A percentile compares a stretch with the other conserved stretches of the same genome.
These are phyloP conservation scores for Stachybotrys elegans DNA, from an alignment of 2,329 filamentous ascomycete species.

Conservation along the genomic window DNA sequence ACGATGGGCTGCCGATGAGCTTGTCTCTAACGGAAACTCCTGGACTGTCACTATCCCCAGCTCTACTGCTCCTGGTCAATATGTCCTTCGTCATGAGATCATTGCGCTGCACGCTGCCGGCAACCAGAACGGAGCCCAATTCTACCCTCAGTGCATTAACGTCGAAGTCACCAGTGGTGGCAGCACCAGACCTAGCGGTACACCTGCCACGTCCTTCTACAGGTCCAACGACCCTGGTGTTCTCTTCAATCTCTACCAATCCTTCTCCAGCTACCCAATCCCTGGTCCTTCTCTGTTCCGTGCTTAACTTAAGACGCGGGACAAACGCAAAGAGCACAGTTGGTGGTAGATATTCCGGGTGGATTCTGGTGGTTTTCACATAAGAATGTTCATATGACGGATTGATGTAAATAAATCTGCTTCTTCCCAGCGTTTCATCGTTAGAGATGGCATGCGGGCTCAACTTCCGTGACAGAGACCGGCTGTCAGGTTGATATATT, in stretches of 20 bases:
- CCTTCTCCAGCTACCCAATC: slow-evolving; percentile 23
- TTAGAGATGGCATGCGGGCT: no score
- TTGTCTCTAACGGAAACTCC: slow-evolving; percentile 33
- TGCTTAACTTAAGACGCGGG: no score
- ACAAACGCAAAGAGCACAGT: no score
- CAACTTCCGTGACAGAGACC: no score
- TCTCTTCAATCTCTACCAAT: slow-evolving; percentile 27
- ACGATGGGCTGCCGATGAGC: slow-evolving; percentile 30
- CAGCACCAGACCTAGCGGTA: slow-evolving; percentile 19
- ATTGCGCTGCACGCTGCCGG: slow-evolving; percentile 42
- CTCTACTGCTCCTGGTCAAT: slow-evolving; percentile 29
- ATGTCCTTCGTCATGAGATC: slow-evolving; percentile 48
- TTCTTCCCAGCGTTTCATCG: no score
- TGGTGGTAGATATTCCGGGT: no score
- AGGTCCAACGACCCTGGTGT: slow-evolving; percentile 26
- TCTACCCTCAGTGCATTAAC: slow-evolving; percentile 48
- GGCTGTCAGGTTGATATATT: no score
- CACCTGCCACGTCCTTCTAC: slow-evolving; percentile 25
- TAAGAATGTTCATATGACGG: no score
- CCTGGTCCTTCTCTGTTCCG: slow-evolving; percentile 18
- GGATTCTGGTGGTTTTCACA: no score
- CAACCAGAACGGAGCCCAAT: slow-evolving; percentile 40
- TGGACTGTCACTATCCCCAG: slow-evolving; percentile 28
- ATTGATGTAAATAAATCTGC: no score
- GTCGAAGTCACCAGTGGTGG: slow-evolving; percentile 37